A percentile compares a stretch with the other conserved stretches of the same genome.
These are phyloP conservation scores for Suillus bovinus DNA, from an alignment of 768 basidiomycete genomes.

Conservation along the genomic window DNA sequence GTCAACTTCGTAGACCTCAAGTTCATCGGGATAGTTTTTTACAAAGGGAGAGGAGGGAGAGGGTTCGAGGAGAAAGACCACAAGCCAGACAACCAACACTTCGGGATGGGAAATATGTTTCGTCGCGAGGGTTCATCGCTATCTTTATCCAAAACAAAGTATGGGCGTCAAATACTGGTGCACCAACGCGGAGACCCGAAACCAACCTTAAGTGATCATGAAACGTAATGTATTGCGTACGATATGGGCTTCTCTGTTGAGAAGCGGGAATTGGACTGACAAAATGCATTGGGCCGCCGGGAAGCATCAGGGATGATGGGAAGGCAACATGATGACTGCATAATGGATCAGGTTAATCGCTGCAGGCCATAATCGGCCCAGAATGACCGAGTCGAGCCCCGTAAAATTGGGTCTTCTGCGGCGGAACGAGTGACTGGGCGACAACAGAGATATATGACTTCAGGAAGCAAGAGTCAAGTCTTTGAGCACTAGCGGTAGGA, in stretches of 20 bases:
- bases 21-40: constrained; percentile 23
- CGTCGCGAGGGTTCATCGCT: not conserved
- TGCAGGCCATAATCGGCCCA: not conserved
- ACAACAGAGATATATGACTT: not conserved
- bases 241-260: not conserved
- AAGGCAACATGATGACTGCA: not conserved
- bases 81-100: constrained; percentile 1
- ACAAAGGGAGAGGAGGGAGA: not conserved
- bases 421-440: not conserved
- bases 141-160: constrained; percentile 6
- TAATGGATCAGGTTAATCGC: not conserved
- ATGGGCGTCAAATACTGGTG: not conserved
- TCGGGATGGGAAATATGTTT: not conserved
- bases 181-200: not conserved
- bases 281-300: not conserved
- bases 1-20: constrained; percentile 33
- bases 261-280: not conserved
- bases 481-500: not conserved
- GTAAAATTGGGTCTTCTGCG: no score
- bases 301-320: constrained; percentile 1
- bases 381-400: not conserved
- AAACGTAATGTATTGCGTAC: constrained; percentile 6
- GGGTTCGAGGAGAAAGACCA: not conserved
- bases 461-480: not conserved
- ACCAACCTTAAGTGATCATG: constrained; percentile 5